Conservation (phyloP, 352 stramenopile genomes). For the Pythium insidiosum region DNA sequence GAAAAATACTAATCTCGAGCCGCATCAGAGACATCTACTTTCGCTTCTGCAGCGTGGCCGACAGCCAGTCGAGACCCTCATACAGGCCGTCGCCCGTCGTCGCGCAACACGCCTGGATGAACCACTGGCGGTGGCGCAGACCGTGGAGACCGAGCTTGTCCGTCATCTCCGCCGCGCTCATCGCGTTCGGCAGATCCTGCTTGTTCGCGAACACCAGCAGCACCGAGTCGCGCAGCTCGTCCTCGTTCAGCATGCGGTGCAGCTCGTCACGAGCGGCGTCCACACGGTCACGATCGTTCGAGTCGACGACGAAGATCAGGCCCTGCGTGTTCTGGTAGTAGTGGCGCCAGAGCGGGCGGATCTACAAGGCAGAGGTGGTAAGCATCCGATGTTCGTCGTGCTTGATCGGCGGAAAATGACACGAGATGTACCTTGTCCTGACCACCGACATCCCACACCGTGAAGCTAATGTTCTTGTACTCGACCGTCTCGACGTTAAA, state of each 20-base stretch:
- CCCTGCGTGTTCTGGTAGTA: conserved; percentile 99
- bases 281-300: conserved; percentile 97
- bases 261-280: conserved; percentile 96
- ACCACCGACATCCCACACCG: conserved; percentile 98
- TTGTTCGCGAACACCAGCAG: conserved; percentile 93
- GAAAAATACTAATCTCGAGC: too few relatives aligned
- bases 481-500: conserved; percentile 99
- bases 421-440: conserved; percentile 85
- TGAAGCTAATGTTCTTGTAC: conserved; percentile 99
- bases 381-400: neutral
- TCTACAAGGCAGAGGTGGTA: conserved; percentile 33
- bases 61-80: conserved; percentile 98
- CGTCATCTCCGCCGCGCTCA: conserved; percentile 96
- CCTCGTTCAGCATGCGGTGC: conserved; percentile 97
- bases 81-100: conserved; percentile 98
- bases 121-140: conserved; percentile 97
- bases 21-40: conserved; percentile 62
- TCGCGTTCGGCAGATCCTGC: conserved; percentile 91
- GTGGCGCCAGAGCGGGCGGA: conserved; percentile 97
- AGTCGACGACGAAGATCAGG: conserved; percentile 99
- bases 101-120: conserved; percentile 99
- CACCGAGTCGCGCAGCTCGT: conserved; percentile 96
- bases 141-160: conserved; percentile 97
- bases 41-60: conserved; percentile 74
- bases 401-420: neutral